Percentiles rank a stretch among this genome's conserved stretches.
Evolutionary conservation across 1,284 basidiomycete species (phyloP).

Genomic region (Gymnopus androsaceus): DNA sequence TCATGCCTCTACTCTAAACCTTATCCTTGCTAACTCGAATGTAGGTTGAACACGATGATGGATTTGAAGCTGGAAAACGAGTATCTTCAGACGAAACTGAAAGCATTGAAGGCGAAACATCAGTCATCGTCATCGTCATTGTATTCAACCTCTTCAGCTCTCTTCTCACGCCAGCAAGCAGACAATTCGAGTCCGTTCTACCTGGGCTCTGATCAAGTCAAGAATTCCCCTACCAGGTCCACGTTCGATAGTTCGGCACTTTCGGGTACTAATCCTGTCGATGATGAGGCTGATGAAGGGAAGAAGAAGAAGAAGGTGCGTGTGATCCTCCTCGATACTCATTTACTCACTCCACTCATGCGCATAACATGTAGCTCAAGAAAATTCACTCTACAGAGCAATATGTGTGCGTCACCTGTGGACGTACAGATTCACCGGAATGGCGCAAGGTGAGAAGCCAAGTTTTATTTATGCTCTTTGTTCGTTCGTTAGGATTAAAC

Average conservation of each 20-base stretch:
- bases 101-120: slow-evolving; percentile 37
- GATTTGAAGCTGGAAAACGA: slow-evolving; percentile 81
- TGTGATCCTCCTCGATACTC: background rate
- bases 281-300: slow-evolving; percentile 40
- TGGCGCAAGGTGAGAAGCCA: slow-evolving; percentile 74
- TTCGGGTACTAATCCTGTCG: slow-evolving; percentile 19
- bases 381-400: slow-evolving; percentile 58
- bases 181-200: slow-evolving; percentile 8
- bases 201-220: background rate
- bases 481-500: slow-evolving; percentile 16
- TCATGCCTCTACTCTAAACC: slow-evolving; percentile 12
- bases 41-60: slow-evolving; percentile 74
- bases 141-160: slow-evolving; percentile 15
- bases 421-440: slow-evolving; percentile 79
- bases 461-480: background rate
- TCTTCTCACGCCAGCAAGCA: slow-evolving; percentile 3
- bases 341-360: slow-evolving; percentile 2
- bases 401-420: slow-evolving; percentile 78
- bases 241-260: slow-evolving; percentile 12
- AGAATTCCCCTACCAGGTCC: slow-evolving; percentile 4
- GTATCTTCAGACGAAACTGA: slow-evolving; percentile 56
- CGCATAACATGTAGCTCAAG: slow-evolving; percentile 39
- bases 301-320: slow-evolving; percentile 47
- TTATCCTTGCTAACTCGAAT: background rate
- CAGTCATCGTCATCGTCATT: slow-evolving; percentile 12